Percentiles rank a stretch among this genome's conserved stretches.
Conservation (phyloP, 2,329 filamentous ascomycete genomes). For the Rutstroemia sydowiana region DNA sequence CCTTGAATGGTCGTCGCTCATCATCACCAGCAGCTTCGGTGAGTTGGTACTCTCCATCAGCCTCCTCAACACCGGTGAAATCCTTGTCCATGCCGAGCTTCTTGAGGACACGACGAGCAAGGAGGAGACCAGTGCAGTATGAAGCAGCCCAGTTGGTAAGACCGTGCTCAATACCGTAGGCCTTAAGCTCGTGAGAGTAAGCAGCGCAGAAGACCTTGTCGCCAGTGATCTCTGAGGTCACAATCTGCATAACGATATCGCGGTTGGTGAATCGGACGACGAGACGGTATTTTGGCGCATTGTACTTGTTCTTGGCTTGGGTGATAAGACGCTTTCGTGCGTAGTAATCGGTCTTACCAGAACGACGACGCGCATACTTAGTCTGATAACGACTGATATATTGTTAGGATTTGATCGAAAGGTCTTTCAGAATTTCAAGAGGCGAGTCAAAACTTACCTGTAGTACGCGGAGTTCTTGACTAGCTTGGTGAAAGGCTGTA, state of each 20-base stretch:
- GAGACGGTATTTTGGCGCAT: constrained; percentile 98
- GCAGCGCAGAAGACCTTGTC: constrained; percentile 94
- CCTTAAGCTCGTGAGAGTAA: constrained; percentile 95
- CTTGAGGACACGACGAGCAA: constrained; percentile 92
- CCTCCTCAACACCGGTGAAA: constrained; percentile 94
- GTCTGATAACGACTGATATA: constrained; percentile 85
- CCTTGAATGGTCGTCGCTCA: constrained; percentile 98
- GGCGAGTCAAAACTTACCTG: constrained; percentile 58
- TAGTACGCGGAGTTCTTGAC: constrained; percentile 99
- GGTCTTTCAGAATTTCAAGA: constrained; percentile 21
- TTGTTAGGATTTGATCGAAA: constrained; percentile 15
- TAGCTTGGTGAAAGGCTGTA: constrained; percentile 83
- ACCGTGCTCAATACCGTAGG: constrained; percentile 96
- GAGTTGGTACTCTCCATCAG: constrained; percentile 90
- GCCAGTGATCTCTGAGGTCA: constrained; percentile 90
- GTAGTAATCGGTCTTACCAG: constrained; percentile 99
- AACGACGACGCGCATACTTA: constrained; percentile 96
- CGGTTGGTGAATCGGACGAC: constrained; percentile 99
- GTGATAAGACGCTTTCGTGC: constrained; percentile 98
- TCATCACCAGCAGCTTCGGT: constrained; percentile 87
- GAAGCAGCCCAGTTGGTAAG: constrained; percentile 99
- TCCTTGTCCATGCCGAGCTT: constrained; percentile 93
- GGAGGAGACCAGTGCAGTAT: constrained; percentile 92
- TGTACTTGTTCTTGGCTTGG: constrained; percentile 99
- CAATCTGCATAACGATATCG: constrained; percentile 97